Percentiles rank a stretch among this genome's conserved stretches.
Evolutionary conservation across 2,329 filamentous ascomycete species (phyloP).

Genomic region (Zasmidium angulare): DNA sequence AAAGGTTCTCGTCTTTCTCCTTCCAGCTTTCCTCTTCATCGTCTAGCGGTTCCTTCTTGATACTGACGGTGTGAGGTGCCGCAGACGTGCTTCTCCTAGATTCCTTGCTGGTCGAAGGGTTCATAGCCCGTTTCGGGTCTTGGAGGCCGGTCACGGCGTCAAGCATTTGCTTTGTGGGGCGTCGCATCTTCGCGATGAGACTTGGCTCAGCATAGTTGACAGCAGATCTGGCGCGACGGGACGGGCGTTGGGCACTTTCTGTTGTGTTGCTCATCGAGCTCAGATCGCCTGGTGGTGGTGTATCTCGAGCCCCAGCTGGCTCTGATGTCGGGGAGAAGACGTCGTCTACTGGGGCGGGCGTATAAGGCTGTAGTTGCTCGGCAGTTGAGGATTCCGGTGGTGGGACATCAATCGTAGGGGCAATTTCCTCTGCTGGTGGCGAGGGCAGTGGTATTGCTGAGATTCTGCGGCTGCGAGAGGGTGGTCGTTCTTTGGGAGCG

Average conservation of each 20-base stretch:
- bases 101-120: constrained; percentile 18
- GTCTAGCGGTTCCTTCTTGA: constrained; percentile 33
- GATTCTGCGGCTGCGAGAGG: constrained; percentile 28
- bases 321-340: constrained; percentile 48
- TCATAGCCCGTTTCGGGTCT: constrained; percentile 30
- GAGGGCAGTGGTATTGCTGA: constrained; percentile 16
- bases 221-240: constrained; percentile 45
- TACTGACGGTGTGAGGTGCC: constrained; percentile 9
- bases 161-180: constrained; percentile 47
- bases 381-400: constrained; percentile 15
- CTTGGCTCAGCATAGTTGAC: constrained; percentile 53
- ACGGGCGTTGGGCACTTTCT: constrained; percentile 39
- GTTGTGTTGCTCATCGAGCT: constrained; percentile 33
- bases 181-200: constrained; percentile 50
- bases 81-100: not conserved
- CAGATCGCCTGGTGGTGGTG: constrained; percentile 45
- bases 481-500: constrained; percentile 26
- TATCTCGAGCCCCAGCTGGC: constrained; percentile 37
- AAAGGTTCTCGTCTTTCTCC: constrained; percentile 8
- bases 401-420: constrained; percentile 24
- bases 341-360: constrained; percentile 30
- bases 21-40: constrained; percentile 26
- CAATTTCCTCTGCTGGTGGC: constrained; percentile 18
- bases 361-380: constrained; percentile 25
- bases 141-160: constrained; percentile 43